Conservation (phyloP, 768 basidiomycete genomes). For the Pisolithus orientalis region DNA sequence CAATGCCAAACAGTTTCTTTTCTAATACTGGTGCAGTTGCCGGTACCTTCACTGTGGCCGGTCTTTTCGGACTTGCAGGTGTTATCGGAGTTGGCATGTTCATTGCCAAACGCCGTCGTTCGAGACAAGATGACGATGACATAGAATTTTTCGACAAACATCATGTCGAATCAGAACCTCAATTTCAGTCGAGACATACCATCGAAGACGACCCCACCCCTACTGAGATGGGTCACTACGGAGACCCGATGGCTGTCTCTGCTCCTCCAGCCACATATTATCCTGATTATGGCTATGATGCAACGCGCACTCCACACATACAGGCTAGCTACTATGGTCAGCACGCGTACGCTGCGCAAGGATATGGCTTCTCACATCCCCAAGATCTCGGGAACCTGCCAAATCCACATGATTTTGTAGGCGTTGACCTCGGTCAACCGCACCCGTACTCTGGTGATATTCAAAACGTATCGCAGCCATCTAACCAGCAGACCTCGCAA, state of each 20-base stretch:
- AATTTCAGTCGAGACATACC: conserved; percentile 5
- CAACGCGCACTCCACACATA: conserved; percentile 5
- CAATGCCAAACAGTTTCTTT: conserved; percentile 34
- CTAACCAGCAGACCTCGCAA: conserved; percentile 5
- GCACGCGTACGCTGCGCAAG: conserved; percentile 18
- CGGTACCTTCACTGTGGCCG: conserved; percentile 38
- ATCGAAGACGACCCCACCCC: conserved; percentile 10
- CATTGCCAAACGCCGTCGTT: conserved; percentile 25
- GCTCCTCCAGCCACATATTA: conserved; percentile 19
- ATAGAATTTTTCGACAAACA: conserved; percentile 23
- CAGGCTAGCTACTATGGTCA: conserved; percentile 14
- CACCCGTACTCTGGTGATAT: not conserved
- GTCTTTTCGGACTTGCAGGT: conserved; percentile 29
- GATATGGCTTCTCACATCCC: conserved; percentile 22
- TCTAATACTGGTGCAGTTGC: conserved; percentile 41
- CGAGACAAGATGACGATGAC: conserved; percentile 21
- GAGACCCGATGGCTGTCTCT: conserved; percentile 10
- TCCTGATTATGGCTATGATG: conserved; percentile 11
- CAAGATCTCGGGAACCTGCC: conserved; percentile 11
- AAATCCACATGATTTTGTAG: conserved; percentile 9
- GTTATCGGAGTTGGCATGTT: conserved; percentile 25
- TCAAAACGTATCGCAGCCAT: conserved; percentile 12
- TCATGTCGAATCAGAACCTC: conserved; percentile 6
- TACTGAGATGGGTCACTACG: conserved; percentile 20
- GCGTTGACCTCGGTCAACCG: conserved; percentile 6